phyloP scores from a whole-genome alignment of 805 yeast genomes.

The Schwanniomyces pseudopolymorphus region DNA sequence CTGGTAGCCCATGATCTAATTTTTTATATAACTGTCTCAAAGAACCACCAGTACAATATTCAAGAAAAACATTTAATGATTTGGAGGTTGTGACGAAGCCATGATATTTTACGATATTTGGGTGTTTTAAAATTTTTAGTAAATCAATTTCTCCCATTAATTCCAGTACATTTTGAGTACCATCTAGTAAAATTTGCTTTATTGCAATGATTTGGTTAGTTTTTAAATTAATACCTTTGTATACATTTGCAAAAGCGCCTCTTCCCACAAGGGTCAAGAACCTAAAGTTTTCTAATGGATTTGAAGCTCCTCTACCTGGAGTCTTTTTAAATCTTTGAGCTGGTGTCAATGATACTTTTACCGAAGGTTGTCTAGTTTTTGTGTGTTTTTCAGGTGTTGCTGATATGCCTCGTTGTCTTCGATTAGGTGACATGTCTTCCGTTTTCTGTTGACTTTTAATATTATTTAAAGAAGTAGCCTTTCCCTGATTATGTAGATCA shows the following conservation, averaged over 20 bases:
- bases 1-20: slow-evolving; percentile 54
- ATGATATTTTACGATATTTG: slow-evolving; percentile 65
- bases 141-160: slow-evolving; percentile 69
- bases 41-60: slow-evolving; percentile 64
- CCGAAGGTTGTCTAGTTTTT: slow-evolving; percentile 28
- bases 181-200: slow-evolving; percentile 67
- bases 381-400: slow-evolving; percentile 5
- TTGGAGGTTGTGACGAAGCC: slow-evolving; percentile 60
- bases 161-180: slow-evolving; percentile 41
- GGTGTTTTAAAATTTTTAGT: slow-evolving; percentile 62
- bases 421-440: neutral
- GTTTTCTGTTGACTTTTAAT: neutral
- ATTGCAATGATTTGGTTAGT: slow-evolving; percentile 76
- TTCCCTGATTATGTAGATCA: neutral
- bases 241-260: slow-evolving; percentile 92
- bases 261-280: slow-evolving; percentile 70
- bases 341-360: slow-evolving; percentile 47
- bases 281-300: slow-evolving; percentile 49
- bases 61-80: slow-evolving; percentile 59
- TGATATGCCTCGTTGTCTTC: neutral
- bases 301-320: slow-evolving; percentile 35
- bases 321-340: slow-evolving; percentile 50
- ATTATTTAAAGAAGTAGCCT: neutral
- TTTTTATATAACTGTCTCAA: slow-evolving; percentile 51
- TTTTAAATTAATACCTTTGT: slow-evolving; percentile 63